Conservation (phyloP, 768 basidiomycete species). For the Pholiota molesta region DNA sequence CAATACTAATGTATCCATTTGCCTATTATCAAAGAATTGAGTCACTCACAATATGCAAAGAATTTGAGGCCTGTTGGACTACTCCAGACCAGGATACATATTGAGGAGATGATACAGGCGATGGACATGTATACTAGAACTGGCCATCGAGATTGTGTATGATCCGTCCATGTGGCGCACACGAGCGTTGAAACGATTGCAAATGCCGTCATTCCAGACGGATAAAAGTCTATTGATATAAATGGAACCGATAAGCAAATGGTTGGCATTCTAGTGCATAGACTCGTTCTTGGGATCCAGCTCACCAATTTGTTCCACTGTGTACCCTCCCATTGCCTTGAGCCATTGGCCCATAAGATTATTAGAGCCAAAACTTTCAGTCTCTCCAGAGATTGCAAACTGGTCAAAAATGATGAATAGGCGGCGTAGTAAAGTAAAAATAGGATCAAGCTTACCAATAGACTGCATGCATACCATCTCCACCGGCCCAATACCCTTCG, state of each 20-base stretch:
- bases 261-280: not conserved
- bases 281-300: not conserved
- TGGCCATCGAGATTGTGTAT: slow-evolving; percentile 58
- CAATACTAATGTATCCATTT: not conserved
- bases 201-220: slow-evolving; percentile 66
- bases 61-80: slow-evolving; percentile 67
- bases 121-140: slow-evolving; percentile 66
- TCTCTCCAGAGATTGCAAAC: slow-evolving; percentile 71
- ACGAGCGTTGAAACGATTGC: slow-evolving; percentile 65
- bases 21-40: not conserved
- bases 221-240: slow-evolving; percentile 41
- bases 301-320: slow-evolving; percentile 62
- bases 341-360: slow-evolving; percentile 78
- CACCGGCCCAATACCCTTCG: slow-evolving; percentile 57
- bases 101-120: slow-evolving; percentile 53
- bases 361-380: slow-evolving; percentile 69
- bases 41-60: slow-evolving; percentile 68
- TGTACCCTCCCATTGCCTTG: slow-evolving; percentile 61
- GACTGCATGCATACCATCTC: slow-evolving; percentile 71
- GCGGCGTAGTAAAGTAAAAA: not conserved
- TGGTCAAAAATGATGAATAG: slow-evolving; percentile 21
- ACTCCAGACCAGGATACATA: slow-evolving; percentile 64
- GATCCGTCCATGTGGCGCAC: slow-evolving; percentile 67
- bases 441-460: slow-evolving; percentile 38
- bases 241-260: not conserved